phyloP scores from a whole-genome alignment of 1,284 basidiomycete genomes.

The Mrakiaceae sp. region DNA sequence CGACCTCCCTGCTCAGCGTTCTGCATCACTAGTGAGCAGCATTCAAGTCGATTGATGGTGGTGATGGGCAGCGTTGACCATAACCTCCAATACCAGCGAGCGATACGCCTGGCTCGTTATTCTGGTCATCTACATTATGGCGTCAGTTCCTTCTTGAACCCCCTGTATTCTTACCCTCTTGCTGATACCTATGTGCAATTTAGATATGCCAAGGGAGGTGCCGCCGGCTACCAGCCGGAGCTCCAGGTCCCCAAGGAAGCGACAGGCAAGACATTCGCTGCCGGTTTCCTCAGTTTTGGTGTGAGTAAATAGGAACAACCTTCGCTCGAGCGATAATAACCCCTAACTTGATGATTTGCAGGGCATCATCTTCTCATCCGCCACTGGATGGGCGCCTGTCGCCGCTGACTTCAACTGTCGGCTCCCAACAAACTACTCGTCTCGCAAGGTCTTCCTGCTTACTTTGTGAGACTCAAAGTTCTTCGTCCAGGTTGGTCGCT shows the following conservation, averaged over 20 bases:
- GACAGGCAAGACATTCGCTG: conserved; percentile 37
- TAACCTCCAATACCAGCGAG: conserved; percentile 28
- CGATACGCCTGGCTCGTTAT: conserved; percentile 51
- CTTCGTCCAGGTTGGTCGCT: no score
- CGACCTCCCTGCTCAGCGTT: conserved; percentile 26
- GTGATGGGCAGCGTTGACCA: no score
- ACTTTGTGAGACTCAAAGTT: conserved; percentile 32
- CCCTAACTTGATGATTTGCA: background rate
- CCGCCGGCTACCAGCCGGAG: conserved; percentile 42
- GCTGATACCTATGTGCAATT: no score
- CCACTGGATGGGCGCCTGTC: conserved; percentile 38
- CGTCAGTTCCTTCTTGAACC: no score
- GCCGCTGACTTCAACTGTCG: conserved; percentile 49
- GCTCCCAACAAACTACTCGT: conserved; percentile 39
- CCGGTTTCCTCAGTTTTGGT: conserved; percentile 45
- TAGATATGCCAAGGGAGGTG: conserved; percentile 41
- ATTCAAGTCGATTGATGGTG: no score
- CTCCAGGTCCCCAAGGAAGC: conserved; percentile 42
- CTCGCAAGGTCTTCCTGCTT: conserved; percentile 43
- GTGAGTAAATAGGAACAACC: conserved; percentile 16
- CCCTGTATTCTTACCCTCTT: no score
- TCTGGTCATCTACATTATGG: conserved; percentile 45
- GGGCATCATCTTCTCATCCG: conserved; percentile 47
- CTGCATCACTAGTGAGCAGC: conserved; percentile 40
- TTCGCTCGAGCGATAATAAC: no score